phyloP scores from a whole-genome alignment of 257 asterid species.

The Solanum pimpinellifolium region DNA sequence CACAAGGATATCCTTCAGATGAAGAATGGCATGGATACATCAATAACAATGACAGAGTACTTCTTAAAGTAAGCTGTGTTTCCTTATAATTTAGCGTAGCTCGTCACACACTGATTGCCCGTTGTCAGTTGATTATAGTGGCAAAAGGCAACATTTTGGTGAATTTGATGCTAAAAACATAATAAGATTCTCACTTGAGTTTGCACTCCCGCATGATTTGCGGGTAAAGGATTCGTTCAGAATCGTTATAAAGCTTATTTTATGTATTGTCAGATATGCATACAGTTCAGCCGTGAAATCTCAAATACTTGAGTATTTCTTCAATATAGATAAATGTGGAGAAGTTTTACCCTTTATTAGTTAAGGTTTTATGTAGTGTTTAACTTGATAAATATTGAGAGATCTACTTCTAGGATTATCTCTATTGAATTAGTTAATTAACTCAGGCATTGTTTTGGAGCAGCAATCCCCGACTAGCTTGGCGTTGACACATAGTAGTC shows the following conservation, averaged over 20 bases:
- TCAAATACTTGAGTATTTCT: neutral
- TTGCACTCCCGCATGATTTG: neutral
- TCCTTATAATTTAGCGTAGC: neutral
- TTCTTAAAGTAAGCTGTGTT: slow-evolving; percentile 52
- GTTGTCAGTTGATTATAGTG: neutral
- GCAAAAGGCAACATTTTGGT: neutral
- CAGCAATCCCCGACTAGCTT: neutral
- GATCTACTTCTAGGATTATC: neutral
- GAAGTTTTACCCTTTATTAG: neutral
- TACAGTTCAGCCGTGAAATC: neutral
- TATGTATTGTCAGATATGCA: neutral
- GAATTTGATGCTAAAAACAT: neutral
- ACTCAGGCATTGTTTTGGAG: neutral
- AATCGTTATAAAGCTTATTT: neutral
- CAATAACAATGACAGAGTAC: slow-evolving; percentile 70
- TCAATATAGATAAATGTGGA: neutral
- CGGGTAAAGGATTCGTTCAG: neutral
- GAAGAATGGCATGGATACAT: slow-evolving; percentile 85
- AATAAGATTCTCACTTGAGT: neutral
- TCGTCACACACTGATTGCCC: neutral
- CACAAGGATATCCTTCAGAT: slow-evolving; percentile 62
- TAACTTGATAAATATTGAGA: neutral
- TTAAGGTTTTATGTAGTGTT: neutral
- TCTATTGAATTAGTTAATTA: neutral
- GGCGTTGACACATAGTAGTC: neutral